These are phyloP conservation scores for Turnera subulata DNA, from an alignment of 345 rosid genomes.

Conservation along the genomic window DNA sequence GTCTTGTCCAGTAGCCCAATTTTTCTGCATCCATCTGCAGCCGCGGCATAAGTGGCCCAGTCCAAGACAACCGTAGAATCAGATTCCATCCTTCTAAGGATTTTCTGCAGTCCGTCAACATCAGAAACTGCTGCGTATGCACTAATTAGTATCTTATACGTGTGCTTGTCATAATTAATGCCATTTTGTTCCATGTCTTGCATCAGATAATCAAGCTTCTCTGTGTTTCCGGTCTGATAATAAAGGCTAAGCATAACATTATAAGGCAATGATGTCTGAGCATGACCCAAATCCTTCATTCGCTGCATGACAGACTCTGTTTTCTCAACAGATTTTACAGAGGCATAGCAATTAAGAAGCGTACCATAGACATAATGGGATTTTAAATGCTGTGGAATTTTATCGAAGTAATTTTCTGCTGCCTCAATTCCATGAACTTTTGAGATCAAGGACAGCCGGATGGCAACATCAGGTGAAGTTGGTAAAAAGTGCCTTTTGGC, in stretches of 20 bases:
- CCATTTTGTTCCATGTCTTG: slow-evolving; percentile 32
- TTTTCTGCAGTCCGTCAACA: slow-evolving; percentile 22
- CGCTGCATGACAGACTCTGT: slow-evolving; percentile 36
- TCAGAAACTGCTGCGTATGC: slow-evolving; percentile 29
- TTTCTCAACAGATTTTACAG: slow-evolving; percentile 26
- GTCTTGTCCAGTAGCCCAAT: slow-evolving; percentile 27
- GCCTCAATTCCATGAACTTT: slow-evolving; percentile 32
- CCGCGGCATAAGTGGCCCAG: slow-evolving; percentile 16
- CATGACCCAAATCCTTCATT: slow-evolving; percentile 32
- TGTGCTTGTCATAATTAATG: slow-evolving; percentile 13
- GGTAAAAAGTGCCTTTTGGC: slow-evolving; percentile 21
- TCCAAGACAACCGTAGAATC: slow-evolving; percentile 15
- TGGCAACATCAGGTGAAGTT: slow-evolving; percentile 19
- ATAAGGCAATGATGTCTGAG: slow-evolving; percentile 2
- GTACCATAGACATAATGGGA: slow-evolving; percentile 23
- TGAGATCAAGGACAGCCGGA: slow-evolving; percentile 38
- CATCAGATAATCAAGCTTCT: slow-evolving; percentile 24
- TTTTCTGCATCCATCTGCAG: slow-evolving; percentile 21
- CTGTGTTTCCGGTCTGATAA: slow-evolving; percentile 16
- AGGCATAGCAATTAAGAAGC: slow-evolving; percentile 39
- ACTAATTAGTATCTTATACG: slow-evolving; percentile 17
- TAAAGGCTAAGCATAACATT: slow-evolving; percentile 31
- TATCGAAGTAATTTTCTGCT: slow-evolving; percentile 34
- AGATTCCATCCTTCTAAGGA: slow-evolving; percentile 24
- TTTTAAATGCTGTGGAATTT: slow-evolving; percentile 18